phyloP scores from a whole-genome alignment of 2,329 filamentous ascomycete species.

The Penicillium sp. region DNA sequence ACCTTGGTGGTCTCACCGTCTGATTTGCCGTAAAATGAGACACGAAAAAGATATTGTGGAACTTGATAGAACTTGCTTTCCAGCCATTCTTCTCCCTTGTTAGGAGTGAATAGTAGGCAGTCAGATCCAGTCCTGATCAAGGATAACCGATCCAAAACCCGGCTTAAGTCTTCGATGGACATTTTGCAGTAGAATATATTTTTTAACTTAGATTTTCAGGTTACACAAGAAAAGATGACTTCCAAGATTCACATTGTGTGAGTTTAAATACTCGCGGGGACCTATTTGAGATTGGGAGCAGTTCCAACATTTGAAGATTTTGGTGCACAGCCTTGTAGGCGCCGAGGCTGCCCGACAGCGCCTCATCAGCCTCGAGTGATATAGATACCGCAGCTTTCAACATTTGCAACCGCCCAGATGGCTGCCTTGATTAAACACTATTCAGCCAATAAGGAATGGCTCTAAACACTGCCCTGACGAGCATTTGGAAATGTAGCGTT shows the following conservation, averaged over 20 bases:
- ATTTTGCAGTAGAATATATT: background rate
- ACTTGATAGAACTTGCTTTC: background rate
- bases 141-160: background rate
- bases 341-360: background rate
- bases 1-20: background rate
- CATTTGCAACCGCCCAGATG: background rate
- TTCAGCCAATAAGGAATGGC: background rate
- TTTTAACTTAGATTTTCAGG: background rate
- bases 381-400: background rate
- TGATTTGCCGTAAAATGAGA: background rate
- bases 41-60: background rate
- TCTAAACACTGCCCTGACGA: background rate
- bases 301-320: background rate
- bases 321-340: background rate
- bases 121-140: background rate
- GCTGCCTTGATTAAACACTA: background rate
- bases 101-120: background rate
- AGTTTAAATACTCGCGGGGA: background rate
- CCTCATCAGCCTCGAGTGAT: background rate
- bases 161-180: background rate
- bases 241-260: background rate
- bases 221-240: background rate
- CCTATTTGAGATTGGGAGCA: background rate
- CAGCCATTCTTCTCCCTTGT: background rate
- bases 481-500: background rate